Conservation (phyloP, 148 eudicot species). For the Rheum nobile region DNA sequence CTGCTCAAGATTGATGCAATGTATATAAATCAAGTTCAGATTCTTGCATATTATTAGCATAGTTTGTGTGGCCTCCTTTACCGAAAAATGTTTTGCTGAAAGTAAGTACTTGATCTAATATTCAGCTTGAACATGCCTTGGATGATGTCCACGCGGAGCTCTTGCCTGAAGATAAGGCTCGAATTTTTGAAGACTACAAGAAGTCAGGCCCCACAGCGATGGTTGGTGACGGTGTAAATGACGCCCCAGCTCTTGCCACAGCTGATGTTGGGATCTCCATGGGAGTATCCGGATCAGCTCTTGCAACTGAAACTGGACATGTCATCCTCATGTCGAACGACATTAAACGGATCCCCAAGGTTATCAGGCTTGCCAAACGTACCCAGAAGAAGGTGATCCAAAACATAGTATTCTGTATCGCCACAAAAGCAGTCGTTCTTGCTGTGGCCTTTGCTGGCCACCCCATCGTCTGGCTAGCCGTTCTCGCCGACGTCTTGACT, state of each 20-base stretch:
- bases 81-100: no score
- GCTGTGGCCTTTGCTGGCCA: slow-evolving; percentile 68
- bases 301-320: slow-evolving; percentile 81
- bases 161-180: slow-evolving; percentile 75
- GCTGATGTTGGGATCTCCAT: slow-evolving; percentile 91
- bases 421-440: slow-evolving; percentile 48
- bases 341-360: slow-evolving; percentile 56
- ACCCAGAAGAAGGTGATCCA: slow-evolving; percentile 50
- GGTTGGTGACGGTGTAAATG: slow-evolving; percentile 95
- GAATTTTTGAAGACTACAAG: slow-evolving; percentile 45
- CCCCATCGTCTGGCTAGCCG: slow-evolving; percentile 93
- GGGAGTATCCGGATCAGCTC: slow-evolving; percentile 94
- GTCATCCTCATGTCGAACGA: slow-evolving; percentile 85
- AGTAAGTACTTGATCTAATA: no score
- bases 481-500: slow-evolving; percentile 64
- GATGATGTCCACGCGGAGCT: slow-evolving; percentile 63
- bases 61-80: no score
- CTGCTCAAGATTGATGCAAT: no score
- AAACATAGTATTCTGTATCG: slow-evolving; percentile 49
- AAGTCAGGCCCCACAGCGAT: slow-evolving; percentile 53
- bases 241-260: slow-evolving; percentile 87
- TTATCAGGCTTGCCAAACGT: slow-evolving; percentile 41
- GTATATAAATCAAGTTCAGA: no score
- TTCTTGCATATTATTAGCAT: background rate
- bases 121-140: slow-evolving; percentile 61